Base-by-base conservation (phyloP, 768 basidiomycete species). In the Russula abietina region DNA sequence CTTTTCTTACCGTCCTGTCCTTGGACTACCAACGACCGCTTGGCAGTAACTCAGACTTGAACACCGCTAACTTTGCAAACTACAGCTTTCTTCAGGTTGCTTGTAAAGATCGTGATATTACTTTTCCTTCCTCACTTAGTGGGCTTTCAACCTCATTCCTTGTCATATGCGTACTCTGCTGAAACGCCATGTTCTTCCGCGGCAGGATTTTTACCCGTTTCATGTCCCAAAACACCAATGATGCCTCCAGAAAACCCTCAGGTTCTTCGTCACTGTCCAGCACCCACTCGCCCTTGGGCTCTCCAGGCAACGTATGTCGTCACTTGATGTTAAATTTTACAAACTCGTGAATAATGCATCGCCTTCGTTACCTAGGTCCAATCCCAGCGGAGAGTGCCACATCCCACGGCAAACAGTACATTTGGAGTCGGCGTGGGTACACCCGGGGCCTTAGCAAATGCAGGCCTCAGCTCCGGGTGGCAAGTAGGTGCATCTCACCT, bases 251-350 rank as follows among this genome's bases (percentile, higher is more conserved):
- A 70, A 87, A 88, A 69, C 83, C 85, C 46, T 87, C 88, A 38
- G 82, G 81, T 59, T 86, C 87, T 30, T 85, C 87, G n/a, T 80
- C 81, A 19, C 84, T 81, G 62, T 87, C 87, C 53, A 76, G 78
- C 51, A 77, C 80, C 33, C 86, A 81, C 69, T 88, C 88, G 2
- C 86, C 88, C 0, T 75, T 83, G 43, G 75, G 76, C 53, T 84
- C 87, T 26, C 84, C 86, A 22, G 77, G 75, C 69, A 80, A 81
- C 71, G 87, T 88, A 71, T 64, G 79, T 74, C 19, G 5, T 24
- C 51, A 22, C 16, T 38, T 16, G 38, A 39, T 28, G 59, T 39
- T 4, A 38, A 38, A 8, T 33, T 61, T 69, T 46, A 62, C 19
- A 56, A n/a, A n/a, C 28, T 48, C 58, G 33, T 52, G 30, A 39